Evolutionary conservation across 192 early-diverging fungal species (phyloP).

Genomic region (Coemansia sp.): DNA sequence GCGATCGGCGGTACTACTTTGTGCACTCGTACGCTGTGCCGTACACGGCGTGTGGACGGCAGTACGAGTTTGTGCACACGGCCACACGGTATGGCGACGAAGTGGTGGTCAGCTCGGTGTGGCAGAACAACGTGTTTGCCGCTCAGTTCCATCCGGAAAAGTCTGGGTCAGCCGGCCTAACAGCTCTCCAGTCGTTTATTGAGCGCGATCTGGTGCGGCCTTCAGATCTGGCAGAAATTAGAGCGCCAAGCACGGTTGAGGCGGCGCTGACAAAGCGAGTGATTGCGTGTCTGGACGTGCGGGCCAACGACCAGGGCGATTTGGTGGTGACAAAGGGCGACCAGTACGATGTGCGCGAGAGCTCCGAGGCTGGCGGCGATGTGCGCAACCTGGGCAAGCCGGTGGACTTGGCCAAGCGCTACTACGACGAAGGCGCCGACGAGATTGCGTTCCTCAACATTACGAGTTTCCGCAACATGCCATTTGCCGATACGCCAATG

Average conservation of each 20-base stretch:
- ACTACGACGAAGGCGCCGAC: conserved; percentile 96
- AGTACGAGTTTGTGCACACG: conserved; percentile 73
- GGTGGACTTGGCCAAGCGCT: conserved; percentile 86
- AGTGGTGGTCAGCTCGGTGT: conserved; percentile 78
- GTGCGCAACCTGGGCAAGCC: conserved; percentile 98
- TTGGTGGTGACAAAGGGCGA: conserved; percentile 99
- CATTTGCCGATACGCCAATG: conserved; percentile 92
- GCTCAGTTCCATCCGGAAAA: conserved; percentile 99
- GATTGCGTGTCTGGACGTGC: conserved; percentile 96
- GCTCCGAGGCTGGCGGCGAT: conserved; percentile 51
- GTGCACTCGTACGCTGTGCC: conserved; percentile 95
- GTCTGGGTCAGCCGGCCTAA: conserved; percentile 85
- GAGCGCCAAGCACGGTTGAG: conserved; percentile 10
- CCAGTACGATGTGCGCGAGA: conserved; percentile 97
- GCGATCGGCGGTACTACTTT: conserved; percentile 85
- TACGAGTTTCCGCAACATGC: conserved; percentile 92
- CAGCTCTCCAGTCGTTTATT: conserved; percentile 80
- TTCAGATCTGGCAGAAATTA: not conserved
- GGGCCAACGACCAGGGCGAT: conserved; percentile 95
- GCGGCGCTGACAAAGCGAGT: conserved; percentile 84
- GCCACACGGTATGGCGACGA: conserved; percentile 89
- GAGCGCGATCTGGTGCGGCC: conserved; percentile 45
- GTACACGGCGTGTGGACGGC: conserved; percentile 47
- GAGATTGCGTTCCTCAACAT: conserved; percentile 99
- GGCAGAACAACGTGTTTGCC: conserved; percentile 85